Evolutionary conservation across 2,329 filamentous ascomycete species (phyloP).

Genomic region (Aphanocladium album): DNA sequence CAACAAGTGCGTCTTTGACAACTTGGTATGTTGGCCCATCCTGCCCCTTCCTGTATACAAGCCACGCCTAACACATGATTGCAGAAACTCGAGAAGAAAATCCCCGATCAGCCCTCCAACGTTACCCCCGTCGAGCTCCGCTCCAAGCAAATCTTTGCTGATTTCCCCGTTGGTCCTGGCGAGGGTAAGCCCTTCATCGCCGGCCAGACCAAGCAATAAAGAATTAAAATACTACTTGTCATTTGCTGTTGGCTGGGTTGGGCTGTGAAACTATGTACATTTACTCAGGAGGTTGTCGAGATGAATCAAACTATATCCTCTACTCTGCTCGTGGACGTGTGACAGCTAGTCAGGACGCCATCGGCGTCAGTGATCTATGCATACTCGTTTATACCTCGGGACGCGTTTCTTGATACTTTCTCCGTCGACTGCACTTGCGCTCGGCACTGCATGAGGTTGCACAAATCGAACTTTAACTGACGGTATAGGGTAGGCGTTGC

Average conservation of each 20-base stretch:
- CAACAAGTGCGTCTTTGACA: slow-evolving; percentile 94
- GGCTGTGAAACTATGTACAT: slow-evolving; percentile 11
- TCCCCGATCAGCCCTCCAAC: slow-evolving; percentile 67
- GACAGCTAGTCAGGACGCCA: background rate
- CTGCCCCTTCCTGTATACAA: background rate
- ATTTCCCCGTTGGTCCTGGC: slow-evolving; percentile 40
- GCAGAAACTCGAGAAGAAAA: slow-evolving; percentile 75
- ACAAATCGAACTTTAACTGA: too few relatives aligned
- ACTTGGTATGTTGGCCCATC: slow-evolving; percentile 62
- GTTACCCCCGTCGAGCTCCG: slow-evolving; percentile 70
- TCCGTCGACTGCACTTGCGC: too few relatives aligned
- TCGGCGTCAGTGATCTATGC: too few relatives aligned
- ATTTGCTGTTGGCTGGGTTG: background rate
- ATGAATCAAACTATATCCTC: slow-evolving; percentile 5
- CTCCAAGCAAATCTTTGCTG: slow-evolving; percentile 57
- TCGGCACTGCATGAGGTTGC: too few relatives aligned
- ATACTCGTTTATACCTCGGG: too few relatives aligned
- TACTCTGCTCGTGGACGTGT: background rate
- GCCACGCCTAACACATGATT: background rate
- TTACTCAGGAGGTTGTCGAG: slow-evolving; percentile 9
- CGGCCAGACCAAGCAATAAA: slow-evolving; percentile 28
- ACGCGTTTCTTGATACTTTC: too few relatives aligned
- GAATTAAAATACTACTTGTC: slow-evolving; percentile 20
- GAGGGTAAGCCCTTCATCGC: slow-evolving; percentile 40
- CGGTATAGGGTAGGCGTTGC: too few relatives aligned